Evolutionary conservation across 352 stramenopile genomes (phyloP), one percentile per base, ranked within the genome.

Genomic region (Pythium brassicae): DNA sequence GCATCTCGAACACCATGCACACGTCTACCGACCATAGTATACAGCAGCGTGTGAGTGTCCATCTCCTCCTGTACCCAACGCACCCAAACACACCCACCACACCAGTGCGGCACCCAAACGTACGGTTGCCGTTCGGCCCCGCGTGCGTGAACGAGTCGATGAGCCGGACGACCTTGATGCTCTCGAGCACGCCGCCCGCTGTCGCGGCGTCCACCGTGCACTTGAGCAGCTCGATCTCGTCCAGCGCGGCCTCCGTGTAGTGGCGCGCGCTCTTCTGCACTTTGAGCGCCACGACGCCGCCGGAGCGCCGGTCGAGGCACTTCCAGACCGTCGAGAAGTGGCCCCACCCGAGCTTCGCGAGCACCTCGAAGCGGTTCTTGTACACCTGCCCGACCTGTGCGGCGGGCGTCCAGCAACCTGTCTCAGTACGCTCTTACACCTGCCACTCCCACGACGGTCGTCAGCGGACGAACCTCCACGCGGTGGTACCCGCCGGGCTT

Each of bases 261-360:
- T 99, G 96, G 20, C 96, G 86, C 14, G 96, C 96, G 47, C 92
- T 98, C 71, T 99, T 99, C 73, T 99, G 97, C 45, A 99, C 90
- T 65, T 99, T 98, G 75, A 94, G 86, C 9, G 96, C 96, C n/a
- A 98, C 96, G 58, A 97, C 85, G n/a, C 67, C 57, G 14, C 66
- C 73, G n/a, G 71, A 89, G 17, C 75, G 43, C 39, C 69, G 72
- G 76, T 99, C 96, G 55, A 89, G 85, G 51, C 96, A 97, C 74
- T 99, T 97, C 97, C 97, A 99, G 20, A 99, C 97, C 5, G 97
- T 99, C 40, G 96, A 99, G 71, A 99, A 99, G 69, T 99, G 97
- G 26, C 97, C 97, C 97, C 97, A 99, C 22, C 97, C 97, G 35
- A 99, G 86, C 73, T 99, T 99, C 67, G 98, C 93, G 39, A 99